Evolutionary conservation across 192 early-diverging fungal genomes (phyloP).

Genomic region (Jimgerdemannia lactiflua): DNA sequence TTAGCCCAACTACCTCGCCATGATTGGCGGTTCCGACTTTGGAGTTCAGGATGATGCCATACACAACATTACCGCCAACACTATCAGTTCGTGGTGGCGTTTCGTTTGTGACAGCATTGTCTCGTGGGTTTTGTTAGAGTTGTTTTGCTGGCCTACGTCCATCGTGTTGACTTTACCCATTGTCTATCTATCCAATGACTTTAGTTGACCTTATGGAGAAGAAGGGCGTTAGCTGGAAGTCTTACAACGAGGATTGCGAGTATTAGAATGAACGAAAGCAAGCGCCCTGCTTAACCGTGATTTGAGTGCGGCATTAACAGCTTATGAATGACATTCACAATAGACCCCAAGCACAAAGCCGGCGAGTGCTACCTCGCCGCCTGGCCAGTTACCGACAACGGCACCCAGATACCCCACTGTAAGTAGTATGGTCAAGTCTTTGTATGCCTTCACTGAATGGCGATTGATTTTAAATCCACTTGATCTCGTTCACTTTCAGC

Average conservation of each 20-base stretch:
- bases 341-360: neutral
- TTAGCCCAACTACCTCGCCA: conserved; percentile 9
- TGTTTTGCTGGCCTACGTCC: too few species aligned
- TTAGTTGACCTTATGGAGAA: conserved; percentile 53
- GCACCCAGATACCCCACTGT: neutral
- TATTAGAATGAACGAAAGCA: neutral
- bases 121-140: too few species aligned
- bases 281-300: neutral
- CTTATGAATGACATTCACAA: neutral
- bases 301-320: too few species aligned
- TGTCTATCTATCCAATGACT: neutral
- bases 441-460: too few species aligned
- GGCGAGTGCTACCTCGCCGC: neutral
- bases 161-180: too few species aligned
- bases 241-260: conserved; percentile 48
- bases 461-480: too few species aligned
- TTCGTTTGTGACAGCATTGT: too few species aligned
- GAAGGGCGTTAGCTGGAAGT: conserved; percentile 44
- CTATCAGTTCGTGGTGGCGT: too few species aligned
- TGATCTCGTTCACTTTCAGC: too few species aligned
- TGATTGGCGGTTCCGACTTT: conserved; percentile 29
- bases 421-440: too few species aligned
- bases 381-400: neutral
- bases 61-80: conserved; percentile 27
- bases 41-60: conserved; percentile 38